These are phyloP conservation scores for Cytospora leucostoma DNA, from an alignment of 2,329 filamentous ascomycete genomes.

Conservation along the genomic window DNA sequence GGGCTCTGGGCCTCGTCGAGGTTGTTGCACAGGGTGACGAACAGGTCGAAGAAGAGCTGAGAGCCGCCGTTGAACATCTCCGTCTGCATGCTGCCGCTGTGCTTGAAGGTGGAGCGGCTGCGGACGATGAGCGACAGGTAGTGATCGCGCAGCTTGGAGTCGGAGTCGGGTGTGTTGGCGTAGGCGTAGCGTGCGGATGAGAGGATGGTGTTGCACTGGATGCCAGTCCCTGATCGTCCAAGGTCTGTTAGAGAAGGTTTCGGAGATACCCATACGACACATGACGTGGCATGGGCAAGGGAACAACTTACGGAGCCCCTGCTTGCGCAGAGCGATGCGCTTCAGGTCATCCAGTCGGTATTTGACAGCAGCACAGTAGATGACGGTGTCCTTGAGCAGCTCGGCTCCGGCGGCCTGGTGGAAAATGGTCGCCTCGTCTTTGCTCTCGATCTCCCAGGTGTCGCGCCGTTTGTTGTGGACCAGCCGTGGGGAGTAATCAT, in stretches of 20 bases:
- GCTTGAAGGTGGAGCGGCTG: constrained; percentile 83
- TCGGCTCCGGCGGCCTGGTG: constrained; percentile 65
- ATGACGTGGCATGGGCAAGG: not conserved
- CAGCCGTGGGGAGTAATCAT: constrained; percentile 85
- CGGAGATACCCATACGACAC: not conserved
- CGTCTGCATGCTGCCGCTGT: constrained; percentile 91
- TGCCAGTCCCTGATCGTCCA: constrained; percentile 62
- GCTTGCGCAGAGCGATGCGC: constrained; percentile 81
- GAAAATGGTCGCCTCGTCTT: constrained; percentile 67
- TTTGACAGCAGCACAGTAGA: constrained; percentile 86
- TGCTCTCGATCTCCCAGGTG: constrained; percentile 75
- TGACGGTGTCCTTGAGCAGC: constrained; percentile 83
- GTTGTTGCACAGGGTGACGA: constrained; percentile 90
- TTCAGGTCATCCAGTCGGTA: constrained; percentile 85
- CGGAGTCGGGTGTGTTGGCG: constrained; percentile 81
- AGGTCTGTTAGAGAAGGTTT: constrained; percentile 20
- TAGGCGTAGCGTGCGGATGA: constrained; percentile 86
- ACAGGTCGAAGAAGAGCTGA: constrained; percentile 87
- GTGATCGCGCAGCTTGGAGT: constrained; percentile 88
- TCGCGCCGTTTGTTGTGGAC: constrained; percentile 79
- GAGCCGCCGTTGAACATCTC: constrained; percentile 88
- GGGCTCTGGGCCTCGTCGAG: constrained; percentile 68
- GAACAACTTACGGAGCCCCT: constrained; percentile 68
- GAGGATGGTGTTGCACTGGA: constrained; percentile 82
- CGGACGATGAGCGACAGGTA: constrained; percentile 92